Evolutionary conservation across 768 basidiomycete genomes (phyloP), one percentile per base, ranked within the genome.

Genomic region (Lyophyllum semitale): DNA sequence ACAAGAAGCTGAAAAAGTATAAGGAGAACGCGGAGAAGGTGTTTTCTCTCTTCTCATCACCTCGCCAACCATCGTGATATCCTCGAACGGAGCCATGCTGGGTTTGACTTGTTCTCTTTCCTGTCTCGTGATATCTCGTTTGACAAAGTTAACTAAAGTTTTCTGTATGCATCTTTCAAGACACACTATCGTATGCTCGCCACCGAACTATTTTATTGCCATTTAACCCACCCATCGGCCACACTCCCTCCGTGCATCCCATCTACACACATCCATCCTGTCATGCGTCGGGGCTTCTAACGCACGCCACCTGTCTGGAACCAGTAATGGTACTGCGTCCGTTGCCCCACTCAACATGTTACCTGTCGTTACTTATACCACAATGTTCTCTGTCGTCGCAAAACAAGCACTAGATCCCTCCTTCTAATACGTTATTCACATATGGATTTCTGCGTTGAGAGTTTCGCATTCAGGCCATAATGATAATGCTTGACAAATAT

Each of bases 11-110:
- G 70, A 89, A 87, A 79, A 91, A 87, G 74, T 90, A 91, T 76
- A 93, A 92, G 74, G 87, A 91, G 66, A 88, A 87, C 58, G 90
- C 91, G 2, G 91, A 92, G 76, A 93, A 93, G 60, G 81, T 93
- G 52, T 78, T 93, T 54, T 90, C 90, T 29, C 75, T 93, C 59
- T 93, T 93, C 70, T 87, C 87, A 40, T 83, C 88, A 25, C 87
- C 88, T 57, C 87, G 81, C 54, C 82, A 79, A 64, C 65, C 68
- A 44, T 69, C 65, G 59, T 67, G 58, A 60, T 52, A 51, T 42
- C 41, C 42, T 22, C 52, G 32, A 38, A 54, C 33, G 26, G 29
- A 29, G 42, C 37, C 53, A 29, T 49, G 41, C 43, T 48, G 49
- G 55, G 51, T 51, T 48, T 52, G 51, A 41, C 25, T 49, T 45